A percentile compares a stretch with the other conserved stretches of the same genome.
These are phyloP conservation scores for Toxicodendron radicans DNA, from an alignment of 345 rosid species.

Conservation along the genomic window DNA sequence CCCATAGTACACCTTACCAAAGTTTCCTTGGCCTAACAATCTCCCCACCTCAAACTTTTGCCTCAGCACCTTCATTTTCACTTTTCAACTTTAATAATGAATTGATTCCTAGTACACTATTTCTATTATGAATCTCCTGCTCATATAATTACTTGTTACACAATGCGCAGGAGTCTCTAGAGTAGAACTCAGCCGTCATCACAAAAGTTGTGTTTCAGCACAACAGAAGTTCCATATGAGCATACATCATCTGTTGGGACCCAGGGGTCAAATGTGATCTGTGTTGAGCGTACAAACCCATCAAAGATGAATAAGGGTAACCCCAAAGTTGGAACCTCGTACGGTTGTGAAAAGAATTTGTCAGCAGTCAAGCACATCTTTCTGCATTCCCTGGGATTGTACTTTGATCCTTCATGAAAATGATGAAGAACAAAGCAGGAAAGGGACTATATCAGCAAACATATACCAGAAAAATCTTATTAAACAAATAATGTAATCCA, in stretches of 20 bases:
- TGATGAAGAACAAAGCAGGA: slow-evolving; percentile 13
- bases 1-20: slow-evolving; percentile 40
- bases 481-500: neutral
- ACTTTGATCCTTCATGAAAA: slow-evolving; percentile 6
- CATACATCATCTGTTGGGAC: slow-evolving; percentile 16
- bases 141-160: neutral
- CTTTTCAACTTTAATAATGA: slow-evolving; percentile 26
- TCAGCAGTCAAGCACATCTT: slow-evolving; percentile 40
- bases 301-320: slow-evolving; percentile 10
- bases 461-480: neutral
- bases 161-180: slow-evolving; percentile 14
- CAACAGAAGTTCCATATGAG: slow-evolving; percentile 20
- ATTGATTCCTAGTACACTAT: slow-evolving; percentile 16
- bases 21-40: slow-evolving; percentile 46
- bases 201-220: slow-evolving; percentile 28
- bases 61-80: slow-evolving; percentile 36
- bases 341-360: slow-evolving; percentile 26
- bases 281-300: slow-evolving; percentile 6
- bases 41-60: slow-evolving; percentile 42
- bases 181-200: slow-evolving; percentile 42
- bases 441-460: neutral
- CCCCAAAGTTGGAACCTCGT: slow-evolving; percentile 21
- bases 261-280: slow-evolving; percentile 1
- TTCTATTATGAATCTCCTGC: slow-evolving; percentile 15
- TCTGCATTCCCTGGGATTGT: slow-evolving; percentile 48